Evolutionary conservation across 768 basidiomycete genomes (phyloP).

Genomic region (Mrakia gelida): DNA sequence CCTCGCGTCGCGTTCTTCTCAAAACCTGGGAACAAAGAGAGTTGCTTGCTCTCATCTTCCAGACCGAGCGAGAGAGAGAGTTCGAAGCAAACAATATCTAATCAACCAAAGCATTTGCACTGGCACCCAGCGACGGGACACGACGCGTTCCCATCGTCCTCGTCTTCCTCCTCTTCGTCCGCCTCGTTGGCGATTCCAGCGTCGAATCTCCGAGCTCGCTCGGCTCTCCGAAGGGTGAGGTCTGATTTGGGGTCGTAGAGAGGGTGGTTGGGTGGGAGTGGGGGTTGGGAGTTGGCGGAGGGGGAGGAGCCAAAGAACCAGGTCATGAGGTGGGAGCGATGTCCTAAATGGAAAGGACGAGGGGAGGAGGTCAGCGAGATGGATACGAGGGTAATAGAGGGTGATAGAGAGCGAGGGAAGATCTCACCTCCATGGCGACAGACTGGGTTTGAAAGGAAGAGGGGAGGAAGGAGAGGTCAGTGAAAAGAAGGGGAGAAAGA

Average conservation of each 20-base stretch:
- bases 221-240: background rate
- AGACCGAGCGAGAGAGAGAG: too few relatives aligned
- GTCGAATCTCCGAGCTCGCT: background rate
- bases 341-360: background rate
- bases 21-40: too few relatives aligned
- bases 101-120: constrained; percentile 17
- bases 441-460: background rate
- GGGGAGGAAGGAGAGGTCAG: background rate
- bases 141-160: constrained; percentile 17
- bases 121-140: constrained; percentile 11
- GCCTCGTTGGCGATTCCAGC: background rate
- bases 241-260: constrained; percentile 10
- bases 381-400: too few relatives aligned
- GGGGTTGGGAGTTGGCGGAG: background rate
- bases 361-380: background rate
- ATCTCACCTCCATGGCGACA: background rate
- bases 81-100: too few relatives aligned
- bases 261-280: constrained; percentile 14
- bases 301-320: constrained; percentile 17
- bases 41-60: too few relatives aligned
- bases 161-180: background rate
- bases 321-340: background rate
- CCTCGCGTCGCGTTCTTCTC: too few relatives aligned
- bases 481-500: background rate
- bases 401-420: background rate